These are phyloP conservation scores for Austroboletus sp. DNA, from an alignment of 1,284 basidiomycete genomes.

Conservation along the genomic window DNA sequence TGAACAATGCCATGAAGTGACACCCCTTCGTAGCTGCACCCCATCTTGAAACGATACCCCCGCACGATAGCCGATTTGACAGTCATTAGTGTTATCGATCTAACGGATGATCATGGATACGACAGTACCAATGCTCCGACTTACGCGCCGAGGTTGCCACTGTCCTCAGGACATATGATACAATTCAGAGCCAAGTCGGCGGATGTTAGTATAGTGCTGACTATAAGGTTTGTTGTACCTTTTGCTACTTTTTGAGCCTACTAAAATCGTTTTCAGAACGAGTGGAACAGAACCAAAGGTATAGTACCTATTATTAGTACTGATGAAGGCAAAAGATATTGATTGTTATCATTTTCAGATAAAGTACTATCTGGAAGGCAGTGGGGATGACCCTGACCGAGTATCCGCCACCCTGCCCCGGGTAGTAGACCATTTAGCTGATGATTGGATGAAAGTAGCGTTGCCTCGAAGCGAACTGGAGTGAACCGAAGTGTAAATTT, in stretches of 20 bases:
- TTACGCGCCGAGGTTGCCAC: constrained; percentile 57
- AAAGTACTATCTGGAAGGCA: constrained; percentile 79
- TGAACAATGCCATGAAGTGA: constrained; percentile 1
- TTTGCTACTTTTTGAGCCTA: not conserved
- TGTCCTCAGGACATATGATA: constrained; percentile 80
- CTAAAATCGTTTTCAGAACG: constrained; percentile 43
- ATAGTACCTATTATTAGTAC: not conserved
- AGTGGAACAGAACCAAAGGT: constrained; percentile 87
- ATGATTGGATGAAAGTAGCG: constrained; percentile 69
- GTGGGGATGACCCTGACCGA: constrained; percentile 41
- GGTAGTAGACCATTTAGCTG: constrained; percentile 54
- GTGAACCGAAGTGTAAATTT: too few species aligned
- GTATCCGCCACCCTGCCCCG: constrained; percentile 45
- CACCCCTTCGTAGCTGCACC: constrained; percentile 7
- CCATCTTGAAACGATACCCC: constrained; percentile 45
- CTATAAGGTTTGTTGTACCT: constrained; percentile 46
- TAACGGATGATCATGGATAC: constrained; percentile 62
- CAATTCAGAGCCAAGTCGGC: constrained; percentile 59
- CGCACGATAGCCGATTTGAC: constrained; percentile 51
- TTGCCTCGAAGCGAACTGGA: too few species aligned
- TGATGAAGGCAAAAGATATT: not conserved
- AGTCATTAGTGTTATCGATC: constrained; percentile 61
- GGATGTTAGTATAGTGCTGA: constrained; percentile 52
- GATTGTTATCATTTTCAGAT: constrained; percentile 42
- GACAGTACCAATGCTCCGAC: constrained; percentile 64